phyloP scores from a whole-genome alignment of 768 basidiomycete genomes.

The Mrakia blollopis region DNA sequence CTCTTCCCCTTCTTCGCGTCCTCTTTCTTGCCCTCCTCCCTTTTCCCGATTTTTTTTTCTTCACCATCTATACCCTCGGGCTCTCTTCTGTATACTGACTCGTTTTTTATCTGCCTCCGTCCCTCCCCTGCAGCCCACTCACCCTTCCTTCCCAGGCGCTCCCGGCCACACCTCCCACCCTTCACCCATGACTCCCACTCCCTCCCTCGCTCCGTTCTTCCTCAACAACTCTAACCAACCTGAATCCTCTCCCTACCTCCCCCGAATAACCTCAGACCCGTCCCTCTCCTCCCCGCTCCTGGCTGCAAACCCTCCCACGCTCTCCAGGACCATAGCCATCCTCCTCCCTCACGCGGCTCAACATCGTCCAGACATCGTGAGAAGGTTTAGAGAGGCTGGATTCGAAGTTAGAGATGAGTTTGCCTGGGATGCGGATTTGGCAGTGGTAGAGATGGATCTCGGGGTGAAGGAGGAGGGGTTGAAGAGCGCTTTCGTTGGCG shows the following conservation, averaged over 20 bases:
- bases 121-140: neutral
- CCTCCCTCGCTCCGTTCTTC: neutral
- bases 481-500: neutral
- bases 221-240: neutral
- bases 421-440: neutral
- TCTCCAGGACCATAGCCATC: neutral
- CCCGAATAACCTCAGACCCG: no score
- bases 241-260: no score
- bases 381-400: neutral
- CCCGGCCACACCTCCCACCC: neutral
- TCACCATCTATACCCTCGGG: neutral
- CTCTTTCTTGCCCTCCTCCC: no score
- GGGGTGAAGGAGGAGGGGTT: neutral
- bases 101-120: neutral
- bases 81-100: neutral
- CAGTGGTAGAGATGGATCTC: neutral
- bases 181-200: neutral
- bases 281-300: neutral
- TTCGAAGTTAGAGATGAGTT: conserved; percentile 4
- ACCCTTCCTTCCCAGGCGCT: neutral
- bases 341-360: neutral
- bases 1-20: no score
- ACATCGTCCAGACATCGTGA: neutral
- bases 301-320: neutral
- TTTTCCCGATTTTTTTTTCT: neutral